Base-by-base conservation (phyloP, 2,329 filamentous ascomycete species). In the Fusarium nygamai region DNA sequence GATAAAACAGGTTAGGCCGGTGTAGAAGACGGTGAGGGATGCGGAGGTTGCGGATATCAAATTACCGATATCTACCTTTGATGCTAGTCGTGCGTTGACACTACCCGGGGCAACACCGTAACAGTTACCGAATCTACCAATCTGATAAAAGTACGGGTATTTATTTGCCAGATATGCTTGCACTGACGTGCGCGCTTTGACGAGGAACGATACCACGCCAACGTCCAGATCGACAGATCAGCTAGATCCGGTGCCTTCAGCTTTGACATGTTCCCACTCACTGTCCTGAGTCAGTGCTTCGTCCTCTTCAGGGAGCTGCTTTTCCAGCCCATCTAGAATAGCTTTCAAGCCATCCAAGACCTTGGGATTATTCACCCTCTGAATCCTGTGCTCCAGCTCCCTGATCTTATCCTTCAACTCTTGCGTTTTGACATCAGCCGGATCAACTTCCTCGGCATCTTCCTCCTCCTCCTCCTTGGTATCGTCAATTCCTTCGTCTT, bases 301-400 rank as follows among this genome's bases (percentile, higher is more conserved):
- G 8, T 43, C 46, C 3, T 60, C 59, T 2, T n/a, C 39, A 4
- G 58, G 69, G 8, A 75, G 38, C 20, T 74, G 72, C 17, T 57
- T 74, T 24, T 48, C 61, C 10, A 74, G 36, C 2, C 72, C 72
- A 5, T 61, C 50, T 16, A 74, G 64, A 14, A 74, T 53, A 13
- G 46, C 50, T 13, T 36, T 65, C 38, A 74, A 16, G 2, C 72
- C 72, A 4, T 69, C 67, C 22, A 62, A 67, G 3, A 78, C 58
- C 13, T 61, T 58, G 0, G 64, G 71, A 16, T 78, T 73, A 8
- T 22, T 13, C 6, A 66, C 34, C 9, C 29, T 44, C 36, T 64
- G 51, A 4, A 78, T 72, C 2, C 76, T 66, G 6, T 54, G 13
- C 38, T 78, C 65, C 33, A 78, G 38, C 24, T 78, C 75, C 7